A percentile compares a stretch with the other conserved stretches of the same genome.
Conservation (phyloP, 2,329 filamentous ascomycete genomes). For the Diplodia intermedia region DNA sequence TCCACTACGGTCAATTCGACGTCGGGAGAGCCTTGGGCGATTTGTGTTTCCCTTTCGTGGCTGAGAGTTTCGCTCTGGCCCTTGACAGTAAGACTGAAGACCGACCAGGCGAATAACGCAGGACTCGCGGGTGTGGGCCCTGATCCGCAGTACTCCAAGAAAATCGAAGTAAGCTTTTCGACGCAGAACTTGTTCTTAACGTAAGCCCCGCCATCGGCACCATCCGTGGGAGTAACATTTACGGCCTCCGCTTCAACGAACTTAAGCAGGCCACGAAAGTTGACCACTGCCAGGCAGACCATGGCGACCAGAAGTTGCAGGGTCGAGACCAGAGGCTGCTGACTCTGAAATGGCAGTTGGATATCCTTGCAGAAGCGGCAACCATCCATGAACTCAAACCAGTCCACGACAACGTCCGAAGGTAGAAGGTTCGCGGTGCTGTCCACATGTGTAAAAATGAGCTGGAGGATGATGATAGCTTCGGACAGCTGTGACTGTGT, state of each 20-base stretch:
- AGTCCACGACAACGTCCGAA: slow-evolving; percentile 43
- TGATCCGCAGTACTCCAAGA: slow-evolving; percentile 55
- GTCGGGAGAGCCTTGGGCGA: slow-evolving; percentile 33
- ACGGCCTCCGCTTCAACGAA: slow-evolving; percentile 52
- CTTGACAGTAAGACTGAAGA: slow-evolving; percentile 57
- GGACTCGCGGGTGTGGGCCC: slow-evolving; percentile 71
- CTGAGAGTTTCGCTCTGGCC: slow-evolving; percentile 36
- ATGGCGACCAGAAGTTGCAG: slow-evolving; percentile 74
- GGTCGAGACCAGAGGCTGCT: slow-evolving; percentile 61
- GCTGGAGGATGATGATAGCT: slow-evolving; percentile 73
- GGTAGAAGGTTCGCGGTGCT: slow-evolving; percentile 49
- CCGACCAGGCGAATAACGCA: slow-evolving; percentile 80
- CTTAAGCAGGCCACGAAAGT: slow-evolving; percentile 67
- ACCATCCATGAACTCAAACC: slow-evolving; percentile 41
- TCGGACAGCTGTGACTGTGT: slow-evolving; percentile 70
- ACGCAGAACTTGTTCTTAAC: slow-evolving; percentile 73
- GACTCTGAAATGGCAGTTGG: slow-evolving; percentile 46
- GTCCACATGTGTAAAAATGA: slow-evolving; percentile 74
- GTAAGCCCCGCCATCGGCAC: slow-evolving; percentile 56
- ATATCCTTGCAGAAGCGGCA: slow-evolving; percentile 69
- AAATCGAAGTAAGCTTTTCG: slow-evolving; percentile 74
- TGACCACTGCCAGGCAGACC: slow-evolving; percentile 75
- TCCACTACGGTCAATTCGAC: slow-evolving; percentile 17
- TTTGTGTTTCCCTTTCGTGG: slow-evolving; percentile 41
- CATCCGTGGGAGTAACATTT: neutral